phyloP scores from a whole-genome alignment of 306 rosid species.

The Oemleria cerasiformis region DNA sequence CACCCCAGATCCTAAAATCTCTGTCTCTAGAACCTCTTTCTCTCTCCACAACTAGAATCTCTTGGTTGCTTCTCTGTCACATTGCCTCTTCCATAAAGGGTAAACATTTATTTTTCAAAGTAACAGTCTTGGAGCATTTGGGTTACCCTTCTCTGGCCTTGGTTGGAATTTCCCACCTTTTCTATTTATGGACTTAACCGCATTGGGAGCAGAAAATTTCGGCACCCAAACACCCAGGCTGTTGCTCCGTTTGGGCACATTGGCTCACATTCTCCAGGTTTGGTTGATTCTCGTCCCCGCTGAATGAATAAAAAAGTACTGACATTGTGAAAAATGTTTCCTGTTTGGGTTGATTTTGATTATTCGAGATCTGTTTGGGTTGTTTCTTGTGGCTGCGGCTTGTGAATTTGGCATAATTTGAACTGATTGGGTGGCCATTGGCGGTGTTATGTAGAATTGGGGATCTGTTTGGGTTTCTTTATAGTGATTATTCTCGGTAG shows the following conservation, averaged over 20 bases:
- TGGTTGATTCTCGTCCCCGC: neutral
- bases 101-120: neutral
- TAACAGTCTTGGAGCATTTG: neutral
- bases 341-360: conserved; percentile 1
- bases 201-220: conserved; percentile 18
- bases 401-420: conserved; percentile 18
- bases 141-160: conserved; percentile 16
- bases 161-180: conserved; percentile 9
- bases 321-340: neutral
- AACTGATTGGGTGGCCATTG: neutral
- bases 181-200: conserved; percentile 22
- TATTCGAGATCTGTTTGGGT: neutral
- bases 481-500: neutral
- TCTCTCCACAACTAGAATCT: conserved; percentile 17
- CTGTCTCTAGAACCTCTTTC: neutral
- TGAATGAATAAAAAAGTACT: neutral
- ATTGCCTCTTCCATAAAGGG: conserved; percentile 18
- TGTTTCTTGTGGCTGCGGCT: conserved; percentile 8
- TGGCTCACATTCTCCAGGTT: conserved; percentile 11
- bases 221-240: neutral
- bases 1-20: conserved; percentile 40
- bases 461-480: conserved; percentile 10
- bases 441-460: conserved; percentile 3
- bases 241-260: conserved; percentile 19
- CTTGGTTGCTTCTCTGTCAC: conserved; percentile 18